A percentile compares a stretch with the other conserved stretches of the same genome.
These are phyloP conservation scores for Saitozyma podzolica DNA, from an alignment of 768 basidiomycete species.

Conservation along the genomic window DNA sequence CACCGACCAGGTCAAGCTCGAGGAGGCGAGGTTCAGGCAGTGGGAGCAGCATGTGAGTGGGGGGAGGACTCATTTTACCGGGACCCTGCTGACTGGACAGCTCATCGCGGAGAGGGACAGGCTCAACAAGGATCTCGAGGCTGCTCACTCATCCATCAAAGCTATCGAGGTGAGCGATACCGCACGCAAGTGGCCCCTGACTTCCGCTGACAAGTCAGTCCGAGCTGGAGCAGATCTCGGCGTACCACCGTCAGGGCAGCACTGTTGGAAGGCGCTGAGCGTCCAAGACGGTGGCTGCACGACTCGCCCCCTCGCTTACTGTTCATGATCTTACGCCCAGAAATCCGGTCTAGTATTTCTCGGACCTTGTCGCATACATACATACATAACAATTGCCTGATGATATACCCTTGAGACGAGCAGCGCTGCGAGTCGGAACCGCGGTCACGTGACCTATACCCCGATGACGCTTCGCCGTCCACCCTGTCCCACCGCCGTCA, in stretches of 20 bases:
- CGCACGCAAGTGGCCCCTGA: neutral
- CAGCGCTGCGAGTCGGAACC: too few species aligned
- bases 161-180: slow-evolving; percentile 46
- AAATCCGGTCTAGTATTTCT: too few species aligned
- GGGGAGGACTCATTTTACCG: slow-evolving; percentile 3
- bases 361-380: too few species aligned
- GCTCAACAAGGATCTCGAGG: slow-evolving; percentile 97
- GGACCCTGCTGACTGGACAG: slow-evolving; percentile 54
- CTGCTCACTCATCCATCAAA: slow-evolving; percentile 59
- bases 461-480: too few species aligned
- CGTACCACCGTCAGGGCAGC: slow-evolving; percentile 48
- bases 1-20: slow-evolving; percentile 99
- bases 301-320: too few species aligned
- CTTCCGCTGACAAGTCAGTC: slow-evolving; percentile 20
- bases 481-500: too few species aligned
- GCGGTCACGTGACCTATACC: too few species aligned
- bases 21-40: slow-evolving; percentile 95
- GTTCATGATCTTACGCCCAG: too few species aligned
- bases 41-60: slow-evolving; percentile 95
- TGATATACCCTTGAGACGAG: too few species aligned
- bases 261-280: slow-evolving; percentile 40
- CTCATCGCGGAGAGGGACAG: slow-evolving; percentile 98
- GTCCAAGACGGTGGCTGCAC: neutral
- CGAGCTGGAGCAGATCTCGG: slow-evolving; percentile 48
- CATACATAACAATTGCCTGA: too few species aligned